Percentiles rank a stretch among this genome's conserved stretches.
Evolutionary conservation across 2,329 filamentous ascomycete species (phyloP).

Genomic region (Penicillium corylophilum): DNA sequence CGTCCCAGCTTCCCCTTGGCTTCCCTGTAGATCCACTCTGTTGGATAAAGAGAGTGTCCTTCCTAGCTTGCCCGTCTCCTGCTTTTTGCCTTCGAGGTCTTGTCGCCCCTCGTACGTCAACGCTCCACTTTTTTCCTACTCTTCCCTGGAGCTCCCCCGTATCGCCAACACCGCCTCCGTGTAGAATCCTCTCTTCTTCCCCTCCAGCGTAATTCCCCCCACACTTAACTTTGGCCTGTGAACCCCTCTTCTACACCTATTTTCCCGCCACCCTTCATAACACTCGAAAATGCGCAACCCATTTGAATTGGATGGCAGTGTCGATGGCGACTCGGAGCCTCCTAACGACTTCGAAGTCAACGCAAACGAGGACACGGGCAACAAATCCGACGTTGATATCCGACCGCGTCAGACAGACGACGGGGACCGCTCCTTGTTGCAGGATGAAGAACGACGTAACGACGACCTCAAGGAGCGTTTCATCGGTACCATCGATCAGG

Average conservation of each 20-base stretch:
- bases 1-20: background rate
- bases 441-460: constrained; percentile 30
- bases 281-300: constrained; percentile 29
- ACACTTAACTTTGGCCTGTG: background rate
- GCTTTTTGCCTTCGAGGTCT: constrained; percentile 16
- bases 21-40: constrained; percentile 1
- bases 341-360: constrained; percentile 15
- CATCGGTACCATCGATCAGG: constrained; percentile 86
- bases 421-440: constrained; percentile 36
- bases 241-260: background rate
- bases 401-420: constrained; percentile 32
- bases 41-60: constrained; percentile 12
- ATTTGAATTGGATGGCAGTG: constrained; percentile 32
- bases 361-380: constrained; percentile 13
- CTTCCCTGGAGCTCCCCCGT: constrained; percentile 9
- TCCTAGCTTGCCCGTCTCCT: constrained; percentile 14
- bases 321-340: constrained; percentile 25
- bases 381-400: constrained; percentile 22
- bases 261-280: background rate
- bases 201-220: background rate
- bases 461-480: constrained; percentile 51
- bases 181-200: constrained; percentile 4
- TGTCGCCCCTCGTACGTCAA: constrained; percentile 27
- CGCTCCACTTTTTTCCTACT: constrained; percentile 13
- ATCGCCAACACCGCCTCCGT: constrained; percentile 7